Evolutionary conservation across 1,284 basidiomycete species (phyloP), one percentile per base, ranked within the genome.

Genomic region (Fomitopsis betulina): DNA sequence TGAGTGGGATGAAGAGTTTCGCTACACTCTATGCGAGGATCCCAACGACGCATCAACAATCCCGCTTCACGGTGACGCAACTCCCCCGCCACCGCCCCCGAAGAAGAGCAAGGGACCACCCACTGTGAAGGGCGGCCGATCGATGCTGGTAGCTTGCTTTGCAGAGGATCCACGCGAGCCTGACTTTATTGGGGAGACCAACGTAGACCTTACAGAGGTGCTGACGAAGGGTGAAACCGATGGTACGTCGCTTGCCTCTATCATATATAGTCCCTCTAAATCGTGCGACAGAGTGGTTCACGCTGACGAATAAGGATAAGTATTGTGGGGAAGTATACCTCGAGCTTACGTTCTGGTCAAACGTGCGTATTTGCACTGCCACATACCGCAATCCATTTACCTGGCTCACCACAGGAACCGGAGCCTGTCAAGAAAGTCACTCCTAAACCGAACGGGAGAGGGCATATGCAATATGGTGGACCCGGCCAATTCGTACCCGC

Each of bases 1-100:
- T 8, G 92, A 94, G 72, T 99, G 97, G 96, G 97, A 99, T 72
- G 94, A 97, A 69, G 96, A 99, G 75, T 81, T 99, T 64, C 89
- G 97, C 49, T 99, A 99, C 74, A 89, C 90, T 33, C 80, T 99
- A 60, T 85, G 82, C 65, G 94, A 96, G 68, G 93, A 94, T 63
- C 76, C 82, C 21, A 84, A 91, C 55, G 87, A 89, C 66, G 79
- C 84, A 8, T 72, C 86, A 27, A 76, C 80, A 27, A 75, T 80
- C 54, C 76, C 79, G 39, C 73, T 78, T 2, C 70, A 74, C 53
- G 79, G 77, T 38, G 76, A 79, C 50, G 79, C 81, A 19, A 79
- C 79, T 3, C 83, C 87, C 27, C 87, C 84, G 2, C 83, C 81
- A 12, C 82, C 77, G 30, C 89, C 84, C 37, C 87, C 84, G 12